phyloP scores from a whole-genome alignment of 1,284 basidiomycete genomes.

The Cutaneotrichosporon sp. region DNA sequence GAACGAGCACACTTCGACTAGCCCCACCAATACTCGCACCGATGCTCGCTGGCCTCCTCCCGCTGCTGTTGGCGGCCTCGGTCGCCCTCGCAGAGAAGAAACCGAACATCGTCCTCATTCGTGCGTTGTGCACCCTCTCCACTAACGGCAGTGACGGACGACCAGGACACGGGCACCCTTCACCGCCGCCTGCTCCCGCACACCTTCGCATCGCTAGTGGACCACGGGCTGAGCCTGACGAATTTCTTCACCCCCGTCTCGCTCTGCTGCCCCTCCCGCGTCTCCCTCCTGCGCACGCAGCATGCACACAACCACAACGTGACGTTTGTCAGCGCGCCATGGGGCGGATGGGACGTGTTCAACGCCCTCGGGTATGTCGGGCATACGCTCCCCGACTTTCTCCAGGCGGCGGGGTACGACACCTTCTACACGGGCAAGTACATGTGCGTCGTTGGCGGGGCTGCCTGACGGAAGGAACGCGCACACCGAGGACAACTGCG shows the following conservation, averaged over 20 bases:
- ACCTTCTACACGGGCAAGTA: constrained; percentile 45
- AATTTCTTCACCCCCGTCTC: constrained; percentile 38
- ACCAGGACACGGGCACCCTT: constrained; percentile 31
- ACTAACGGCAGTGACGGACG: constrained; percentile 31
- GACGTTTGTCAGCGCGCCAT: constrained; percentile 35
- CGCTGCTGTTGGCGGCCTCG: no score
- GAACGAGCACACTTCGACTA: no score
- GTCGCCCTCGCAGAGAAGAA: background rate
- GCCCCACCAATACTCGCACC: no score
- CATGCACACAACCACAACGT: constrained; percentile 44
- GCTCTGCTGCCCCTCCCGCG: constrained; percentile 40
- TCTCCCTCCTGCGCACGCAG: constrained; percentile 36
- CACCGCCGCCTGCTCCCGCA: constrained; percentile 24
- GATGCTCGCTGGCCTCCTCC: no score
- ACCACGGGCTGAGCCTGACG: constrained; percentile 28
- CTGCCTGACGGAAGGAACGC: constrained; percentile 28
- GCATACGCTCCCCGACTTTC: constrained; percentile 36
- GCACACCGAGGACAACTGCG: constrained; percentile 33
- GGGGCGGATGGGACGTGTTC: constrained; percentile 41
- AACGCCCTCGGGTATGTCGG: constrained; percentile 37
- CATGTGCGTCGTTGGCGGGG: constrained; percentile 26
- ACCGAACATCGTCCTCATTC: constrained; percentile 35
- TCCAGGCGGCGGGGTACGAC: constrained; percentile 38
- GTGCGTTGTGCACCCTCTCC: constrained; percentile 14
- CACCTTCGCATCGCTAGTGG: constrained; percentile 29